Evolutionary conservation across 148 eudicot genomes (phyloP).

Genomic region (Arbutus unedo): DNA sequence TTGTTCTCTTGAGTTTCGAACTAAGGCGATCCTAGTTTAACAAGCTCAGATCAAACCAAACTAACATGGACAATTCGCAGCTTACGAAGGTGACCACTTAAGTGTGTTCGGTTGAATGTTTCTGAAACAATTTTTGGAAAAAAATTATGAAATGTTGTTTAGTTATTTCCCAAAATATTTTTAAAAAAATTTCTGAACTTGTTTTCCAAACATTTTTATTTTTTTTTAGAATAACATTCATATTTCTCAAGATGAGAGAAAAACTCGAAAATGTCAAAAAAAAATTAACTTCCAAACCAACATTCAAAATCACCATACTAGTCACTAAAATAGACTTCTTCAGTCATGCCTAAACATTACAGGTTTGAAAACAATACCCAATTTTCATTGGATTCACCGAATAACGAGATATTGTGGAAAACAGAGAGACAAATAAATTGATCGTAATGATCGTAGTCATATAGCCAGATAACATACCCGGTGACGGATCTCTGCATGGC

Average conservation of each 20-base stretch:
- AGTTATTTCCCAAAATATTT: too few relatives aligned
- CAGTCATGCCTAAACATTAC: neutral
- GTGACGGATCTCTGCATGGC: constrained; percentile 79
- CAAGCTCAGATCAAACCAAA: neutral
- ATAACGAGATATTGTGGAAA: neutral
- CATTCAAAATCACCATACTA: neutral
- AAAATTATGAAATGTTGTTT: too few relatives aligned
- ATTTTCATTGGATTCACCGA: neutral
- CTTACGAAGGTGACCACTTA: neutral
- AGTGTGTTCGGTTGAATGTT: too few relatives aligned
- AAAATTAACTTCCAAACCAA: too few relatives aligned
- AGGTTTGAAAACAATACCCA: neutral
- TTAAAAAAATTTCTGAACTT: too few relatives aligned
- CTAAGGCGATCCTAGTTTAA: neutral
- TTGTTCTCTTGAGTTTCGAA: neutral
- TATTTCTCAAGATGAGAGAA: too few relatives aligned
- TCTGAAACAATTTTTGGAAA: too few relatives aligned
- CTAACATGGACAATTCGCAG: neutral
- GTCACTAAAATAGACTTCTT: neutral
- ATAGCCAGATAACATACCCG: constrained; percentile 38
- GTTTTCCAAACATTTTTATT: too few relatives aligned
- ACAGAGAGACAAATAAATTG: neutral
- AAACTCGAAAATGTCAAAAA: too few relatives aligned
- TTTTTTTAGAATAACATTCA: too few relatives aligned
- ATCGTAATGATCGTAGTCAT: neutral